These are phyloP conservation scores for Macrophomina pseudophaseolina DNA, from an alignment of 2,329 filamentous ascomycete species.

Conservation along the genomic window DNA sequence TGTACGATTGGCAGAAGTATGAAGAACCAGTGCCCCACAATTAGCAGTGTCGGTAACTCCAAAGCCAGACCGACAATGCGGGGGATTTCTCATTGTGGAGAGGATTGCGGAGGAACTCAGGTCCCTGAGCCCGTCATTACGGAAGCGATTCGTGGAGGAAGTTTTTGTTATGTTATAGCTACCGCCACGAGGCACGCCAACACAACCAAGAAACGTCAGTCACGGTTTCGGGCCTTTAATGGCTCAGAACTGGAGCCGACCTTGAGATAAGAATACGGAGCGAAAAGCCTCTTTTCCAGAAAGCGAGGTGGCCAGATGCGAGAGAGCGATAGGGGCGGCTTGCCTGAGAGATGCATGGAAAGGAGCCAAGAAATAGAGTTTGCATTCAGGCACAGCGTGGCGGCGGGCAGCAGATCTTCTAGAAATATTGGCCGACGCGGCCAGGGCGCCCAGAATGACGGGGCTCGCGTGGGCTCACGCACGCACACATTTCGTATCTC, in stretches of 20 bases:
- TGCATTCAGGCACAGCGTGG: neutral
- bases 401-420: conserved; percentile 6
- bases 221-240: neutral
- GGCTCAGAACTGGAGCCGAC: neutral
- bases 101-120: conserved; percentile 10
- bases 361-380: neutral
- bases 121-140: conserved; percentile 8
- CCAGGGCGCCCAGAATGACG: neutral
- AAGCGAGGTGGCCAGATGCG: neutral
- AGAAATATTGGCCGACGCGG: conserved; percentile 5
- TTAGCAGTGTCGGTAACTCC: neutral
- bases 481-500: neutral
- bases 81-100: conserved; percentile 8
- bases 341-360: neutral
- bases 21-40: conserved; percentile 5
- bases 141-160: conserved; percentile 13
- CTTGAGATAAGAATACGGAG: neutral
- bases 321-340: neutral
- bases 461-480: neutral
- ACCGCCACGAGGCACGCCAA: conserved; percentile 10
- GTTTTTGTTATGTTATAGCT: conserved; percentile 25
- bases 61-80: conserved; percentile 2
- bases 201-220: neutral
- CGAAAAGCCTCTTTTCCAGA: too few relatives aligned
- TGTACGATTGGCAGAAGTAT: neutral